Percentiles rank a stretch among this genome's conserved stretches.
Conservation (phyloP, 2,329 filamentous ascomycete species). For the Pseudocercospora vitis region DNA sequence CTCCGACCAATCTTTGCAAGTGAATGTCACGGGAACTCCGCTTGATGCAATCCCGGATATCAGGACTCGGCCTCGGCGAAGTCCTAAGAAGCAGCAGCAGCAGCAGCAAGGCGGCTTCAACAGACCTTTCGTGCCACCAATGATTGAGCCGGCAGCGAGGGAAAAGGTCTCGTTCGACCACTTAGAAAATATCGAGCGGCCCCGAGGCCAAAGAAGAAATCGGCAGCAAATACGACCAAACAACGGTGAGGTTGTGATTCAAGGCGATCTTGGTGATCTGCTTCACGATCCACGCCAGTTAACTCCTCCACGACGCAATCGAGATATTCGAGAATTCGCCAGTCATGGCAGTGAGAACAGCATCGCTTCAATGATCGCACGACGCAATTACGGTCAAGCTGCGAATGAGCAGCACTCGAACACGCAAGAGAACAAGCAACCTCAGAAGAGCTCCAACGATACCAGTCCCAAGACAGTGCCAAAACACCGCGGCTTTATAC, state of each 20-base stretch:
- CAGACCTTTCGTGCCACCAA: conserved; percentile 36
- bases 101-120: conserved; percentile 24
- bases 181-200: conserved; percentile 24
- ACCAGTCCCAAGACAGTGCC: conserved; percentile 7
- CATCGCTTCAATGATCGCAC: conserved; percentile 21
- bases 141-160: conserved; percentile 19
- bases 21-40: conserved; percentile 25
- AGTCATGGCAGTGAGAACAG: conserved; percentile 3
- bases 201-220: conserved; percentile 9
- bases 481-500: conserved; percentile 28
- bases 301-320: conserved; percentile 32
- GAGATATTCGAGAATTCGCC: conserved; percentile 37
- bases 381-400: conserved; percentile 15
- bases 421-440: not conserved
- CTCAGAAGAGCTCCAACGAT: not conserved
- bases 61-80: conserved; percentile 20
- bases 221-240: conserved; percentile 10
- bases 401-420: not conserved
- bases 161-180: conserved; percentile 37
- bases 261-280: conserved; percentile 32
- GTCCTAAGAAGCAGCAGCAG: conserved; percentile 22
- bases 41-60: conserved; percentile 30
- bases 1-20: conserved; percentile 12
- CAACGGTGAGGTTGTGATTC: conserved; percentile 24
- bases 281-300: conserved; percentile 24